Percentiles rank a stretch among this genome's conserved stretches.
Conservation (phyloP, 768 basidiomycete species). For the Boletus rubroflammeus region DNA sequence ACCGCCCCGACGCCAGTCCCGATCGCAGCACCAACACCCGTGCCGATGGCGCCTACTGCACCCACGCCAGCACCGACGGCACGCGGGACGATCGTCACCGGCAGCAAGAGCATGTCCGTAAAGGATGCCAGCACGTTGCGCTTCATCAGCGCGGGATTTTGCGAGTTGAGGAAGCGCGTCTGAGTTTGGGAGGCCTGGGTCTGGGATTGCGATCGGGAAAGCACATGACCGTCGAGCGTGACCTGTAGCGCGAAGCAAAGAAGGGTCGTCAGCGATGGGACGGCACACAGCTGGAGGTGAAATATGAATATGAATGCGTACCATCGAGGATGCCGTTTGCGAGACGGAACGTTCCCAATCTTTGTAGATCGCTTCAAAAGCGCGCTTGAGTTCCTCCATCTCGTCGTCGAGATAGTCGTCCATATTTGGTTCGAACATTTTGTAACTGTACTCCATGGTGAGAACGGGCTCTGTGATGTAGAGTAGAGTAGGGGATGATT, state of each 20-base stretch:
- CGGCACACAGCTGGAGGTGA: too few relatives aligned
- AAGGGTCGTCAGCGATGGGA: not conserved
- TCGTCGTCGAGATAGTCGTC: slow-evolving; percentile 98
- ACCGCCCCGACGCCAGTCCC: slow-evolving; percentile 54
- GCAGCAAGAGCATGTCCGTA: slow-evolving; percentile 81
- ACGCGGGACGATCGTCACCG: slow-evolving; percentile 94
- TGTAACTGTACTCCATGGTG: slow-evolving; percentile 54
- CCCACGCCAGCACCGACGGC: slow-evolving; percentile 71
- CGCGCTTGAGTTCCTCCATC: slow-evolving; percentile 71
- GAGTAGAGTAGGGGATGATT: not conserved
- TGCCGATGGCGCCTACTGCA: slow-evolving; percentile 61
- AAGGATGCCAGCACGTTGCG: slow-evolving; percentile 91
- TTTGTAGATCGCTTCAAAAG: slow-evolving; percentile 71
- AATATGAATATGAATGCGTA: slow-evolving; percentile 24
- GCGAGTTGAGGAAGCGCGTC: slow-evolving; percentile 73
- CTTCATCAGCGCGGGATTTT: slow-evolving; percentile 90
- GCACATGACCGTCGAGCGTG: slow-evolving; percentile 3
- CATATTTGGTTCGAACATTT: slow-evolving; percentile 96
- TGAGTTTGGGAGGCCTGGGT: slow-evolving; percentile 3
- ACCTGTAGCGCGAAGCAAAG: not conserved
- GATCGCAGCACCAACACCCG: slow-evolving; percentile 59
- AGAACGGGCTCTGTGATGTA: not conserved
- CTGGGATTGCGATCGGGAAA: not conserved
- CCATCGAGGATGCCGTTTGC: slow-evolving; percentile 26
- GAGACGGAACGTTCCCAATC: slow-evolving; percentile 67